Evolutionary conservation across 768 basidiomycete species (phyloP), one percentile per base, ranked within the genome.

Genomic region (Podaxis mareebaensis): DNA sequence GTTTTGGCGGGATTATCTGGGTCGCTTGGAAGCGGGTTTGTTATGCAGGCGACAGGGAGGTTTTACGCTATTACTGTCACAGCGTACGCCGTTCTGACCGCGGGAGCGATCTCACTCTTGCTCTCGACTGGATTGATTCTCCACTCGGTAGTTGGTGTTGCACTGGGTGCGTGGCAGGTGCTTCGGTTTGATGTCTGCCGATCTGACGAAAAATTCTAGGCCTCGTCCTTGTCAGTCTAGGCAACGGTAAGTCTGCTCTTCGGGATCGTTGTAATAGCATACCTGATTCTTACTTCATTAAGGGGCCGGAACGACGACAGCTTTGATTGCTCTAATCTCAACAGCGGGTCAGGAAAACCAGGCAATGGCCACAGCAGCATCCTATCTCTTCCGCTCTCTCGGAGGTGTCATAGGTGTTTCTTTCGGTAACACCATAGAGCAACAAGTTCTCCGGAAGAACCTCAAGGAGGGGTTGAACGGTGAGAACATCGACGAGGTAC

Each of bases 341-440:
- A 87, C 87, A 69, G 86, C 85, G 2, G 84, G 86, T 0, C 78
- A 79, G 20, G 78, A 75, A 44, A 84, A 88, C 68, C 86, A 88
- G 68, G 88, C 87, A 6, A 82, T 88, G 38, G 86, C 86, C 1
- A 89, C 86, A 12, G 86, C 86, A 48, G 87, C 84, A 0, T 86
- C 85, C 0, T 88, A 87, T 70, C 83, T 89, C 40, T 88, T 88
- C 76, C 83, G 87, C 40, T 87, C 86, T 5, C 71, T 88, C 10
- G 87, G 87, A 2, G 79, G 79, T 2, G 85, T 88, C 5, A 72
- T 87, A 24, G 84, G 85, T 2, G 68, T 88, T 1, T 85, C 86
- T 0, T 69, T 85, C 0, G 83, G 83, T 6, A 87, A 84, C 58
- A 83, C 86, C 0, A 67, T 88, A 20, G 73, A 85, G 0, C 86